These are phyloP conservation scores for Raphidocelis subcapitata DNA, from an alignment of 139 green algal genomes.

Conservation along the genomic window DNA sequence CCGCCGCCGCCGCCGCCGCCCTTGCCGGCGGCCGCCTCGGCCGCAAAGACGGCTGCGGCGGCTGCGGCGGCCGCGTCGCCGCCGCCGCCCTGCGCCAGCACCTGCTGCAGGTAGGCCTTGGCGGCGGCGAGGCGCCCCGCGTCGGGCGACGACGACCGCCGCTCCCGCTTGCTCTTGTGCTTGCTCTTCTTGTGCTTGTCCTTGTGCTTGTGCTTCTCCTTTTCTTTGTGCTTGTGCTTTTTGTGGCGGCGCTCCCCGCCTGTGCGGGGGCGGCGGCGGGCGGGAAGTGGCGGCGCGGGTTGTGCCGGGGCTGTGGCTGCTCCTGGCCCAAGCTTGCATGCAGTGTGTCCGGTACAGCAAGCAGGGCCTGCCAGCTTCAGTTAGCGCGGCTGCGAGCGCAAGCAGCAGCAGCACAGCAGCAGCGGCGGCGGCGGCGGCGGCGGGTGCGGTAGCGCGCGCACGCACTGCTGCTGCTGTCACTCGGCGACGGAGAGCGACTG, in stretches of 20 bases:
- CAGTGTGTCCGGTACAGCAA: no score
- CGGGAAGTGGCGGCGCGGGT: no score
- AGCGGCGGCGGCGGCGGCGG: no score
- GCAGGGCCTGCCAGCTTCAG: no score
- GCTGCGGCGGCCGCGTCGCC: not conserved
- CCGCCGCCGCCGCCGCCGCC: not conserved
- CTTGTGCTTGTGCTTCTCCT: conserved; percentile 33
- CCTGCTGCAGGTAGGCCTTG: conserved; percentile 25
- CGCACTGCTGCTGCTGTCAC: no score
- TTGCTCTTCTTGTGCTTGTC: conserved; percentile 29
- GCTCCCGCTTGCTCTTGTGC: conserved; percentile 8
- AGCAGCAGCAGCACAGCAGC: no score
- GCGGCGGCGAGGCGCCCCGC: conserved; percentile 15
- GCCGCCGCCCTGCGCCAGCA: not conserved
- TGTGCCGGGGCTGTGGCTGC: no score
- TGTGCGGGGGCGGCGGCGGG: no score
- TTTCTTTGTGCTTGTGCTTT: conserved; percentile 10
- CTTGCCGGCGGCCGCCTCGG: conserved; percentile 1
- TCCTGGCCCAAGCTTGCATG: no score
- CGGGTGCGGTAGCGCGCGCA: no score
- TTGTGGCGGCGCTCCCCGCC: conserved; percentile 1
- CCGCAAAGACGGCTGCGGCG: not conserved
- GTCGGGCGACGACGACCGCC: not conserved
- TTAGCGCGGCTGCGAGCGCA: no score
- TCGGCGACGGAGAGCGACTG: no score